Evolutionary conservation across 148 eudicot genomes (phyloP), one percentile per base, ranked within the genome.

Genomic region (Pharnaceum exiguum): DNA sequence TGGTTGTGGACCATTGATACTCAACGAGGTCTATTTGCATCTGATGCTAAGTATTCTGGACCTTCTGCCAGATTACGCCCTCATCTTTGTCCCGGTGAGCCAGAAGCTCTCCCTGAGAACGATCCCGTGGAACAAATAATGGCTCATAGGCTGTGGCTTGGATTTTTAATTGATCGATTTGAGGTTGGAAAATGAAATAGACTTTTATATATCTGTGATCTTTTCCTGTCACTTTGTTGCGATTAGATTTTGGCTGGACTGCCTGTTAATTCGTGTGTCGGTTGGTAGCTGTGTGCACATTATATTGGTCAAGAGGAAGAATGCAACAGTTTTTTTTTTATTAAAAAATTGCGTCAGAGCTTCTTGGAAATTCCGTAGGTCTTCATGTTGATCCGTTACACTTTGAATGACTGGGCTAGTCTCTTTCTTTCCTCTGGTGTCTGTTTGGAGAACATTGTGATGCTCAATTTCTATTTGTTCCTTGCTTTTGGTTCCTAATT

Each of bases 1-100:
- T 94, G 99, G 99, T 72, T 89, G 65, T 94, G 99, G 99, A 86
- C 99, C 37, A 78, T 94, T 38, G 99, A 94, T 70, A 89, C 96
- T 32, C 86, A 86, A 66, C 70, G 95, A 63, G 99, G 99, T 38
- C 79, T 94, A 53, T 89, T 94, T 84, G 99, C 99, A 59, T 94
- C 91, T 60, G 89, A 89, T 35, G 70, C 66, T 67, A 80, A 76
- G 77, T 83, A 51, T 62, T 76, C 80, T 73, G 99, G 99, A 40
- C 99, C 99, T 47, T 60, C 85, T 72, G 95, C 99, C 33, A 86
- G 57, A 61, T 77, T 94, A 65, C 81, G 99, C 62, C 99, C 99
- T 74, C 99, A 89, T 57, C 89, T 94, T 71, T 75, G 68, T 51
- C 82, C 95, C 5, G 99, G 99, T 60, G 99, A 89, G 74, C 99